phyloP scores from a whole-genome alignment of 1,284 basidiomycete species.

The Microbotryum violaceum region DNA sequence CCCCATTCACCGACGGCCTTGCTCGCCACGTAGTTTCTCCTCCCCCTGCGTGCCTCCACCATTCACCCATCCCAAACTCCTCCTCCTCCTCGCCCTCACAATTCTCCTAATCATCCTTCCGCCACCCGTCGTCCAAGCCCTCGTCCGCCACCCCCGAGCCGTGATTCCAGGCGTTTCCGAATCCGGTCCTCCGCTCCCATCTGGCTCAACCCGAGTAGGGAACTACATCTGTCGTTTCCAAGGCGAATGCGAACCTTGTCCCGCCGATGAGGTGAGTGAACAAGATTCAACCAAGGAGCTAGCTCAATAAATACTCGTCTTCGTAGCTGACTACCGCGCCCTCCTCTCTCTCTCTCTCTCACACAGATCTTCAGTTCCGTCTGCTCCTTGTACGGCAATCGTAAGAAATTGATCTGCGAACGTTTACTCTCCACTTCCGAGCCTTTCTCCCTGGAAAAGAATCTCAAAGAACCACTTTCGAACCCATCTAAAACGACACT shows the following conservation, averaged over 20 bases:
- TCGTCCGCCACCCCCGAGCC: background rate
- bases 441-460: background rate
- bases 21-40: too few species aligned
- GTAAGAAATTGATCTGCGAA: conserved; percentile 12
- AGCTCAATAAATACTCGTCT: background rate
- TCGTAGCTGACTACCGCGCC: too few species aligned
- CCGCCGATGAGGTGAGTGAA: conserved; percentile 8
- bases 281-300: too few species aligned
- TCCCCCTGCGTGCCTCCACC: background rate
- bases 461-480: too few species aligned
- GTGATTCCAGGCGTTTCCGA: background rate
- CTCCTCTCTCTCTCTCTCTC: background rate
- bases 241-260: conserved; percentile 19
- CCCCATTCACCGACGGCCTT: too few species aligned
- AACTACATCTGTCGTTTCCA: conserved; percentile 16
- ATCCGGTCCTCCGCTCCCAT: background rate
- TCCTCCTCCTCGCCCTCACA: background rate
- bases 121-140: background rate
- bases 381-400: conserved; percentile 24
- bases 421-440: background rate
- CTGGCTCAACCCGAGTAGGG: conserved; percentile 11
- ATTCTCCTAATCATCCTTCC: background rate
- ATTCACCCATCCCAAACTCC: background rate
- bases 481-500: too few species aligned
- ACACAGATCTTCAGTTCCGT: conserved; percentile 13